Evolutionary conservation across 2,329 filamentous ascomycete genomes (phyloP), one percentile per base, ranked within the genome.

Genomic region (Lecanicillium sp.): DNA sequence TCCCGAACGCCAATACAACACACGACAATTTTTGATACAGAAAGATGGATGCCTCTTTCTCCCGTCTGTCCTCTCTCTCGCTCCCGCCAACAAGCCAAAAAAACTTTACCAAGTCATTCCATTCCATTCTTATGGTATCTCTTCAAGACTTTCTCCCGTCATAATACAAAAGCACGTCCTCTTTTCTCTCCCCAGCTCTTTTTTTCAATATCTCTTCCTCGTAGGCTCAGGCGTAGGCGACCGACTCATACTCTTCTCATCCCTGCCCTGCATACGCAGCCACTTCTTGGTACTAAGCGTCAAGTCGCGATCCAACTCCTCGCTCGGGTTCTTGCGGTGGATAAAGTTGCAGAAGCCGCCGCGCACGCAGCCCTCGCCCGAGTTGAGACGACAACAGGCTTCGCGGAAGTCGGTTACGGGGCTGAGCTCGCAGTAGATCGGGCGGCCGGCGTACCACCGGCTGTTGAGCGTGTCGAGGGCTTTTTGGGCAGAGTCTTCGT

Each of bases 271-370:
- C 65, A 78, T 67, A 68, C 85, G 85, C 57, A 96, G 68, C 89
- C 90, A 96, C 73, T 96, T 96, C 76, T 95, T 94, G 46, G 90
- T 96, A 53, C 79, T 78, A 50, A 96, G 73, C 46, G 84, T 80
- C 51, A 98, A 63, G 51, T 98, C 92, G 47, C 83, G 70, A 45
- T 98, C 92, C 51, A 98, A 69, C 66, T 96, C 90, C 9, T 86
- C 71, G 50, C 76, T 78, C 4, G 92, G 92, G 59, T 96, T 92
- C 71, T 98, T 98, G 56, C 92, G 78, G 62, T 98, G 92, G 49
- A 98, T 98, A 63, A 98, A 98, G 64, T 98, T 98, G 74, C 92
- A 98, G 70, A 96, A 96, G 22, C 92, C 92, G 46, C 89, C 92
- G 48, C 92, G 76, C 31, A 95, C 88, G 64, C 92, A 98, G 32